Evolutionary conservation across 2,329 filamentous ascomycete genomes (phyloP), one percentile per base, ranked within the genome.

Genomic region (Paracorniculantispora psalliotae): DNA sequence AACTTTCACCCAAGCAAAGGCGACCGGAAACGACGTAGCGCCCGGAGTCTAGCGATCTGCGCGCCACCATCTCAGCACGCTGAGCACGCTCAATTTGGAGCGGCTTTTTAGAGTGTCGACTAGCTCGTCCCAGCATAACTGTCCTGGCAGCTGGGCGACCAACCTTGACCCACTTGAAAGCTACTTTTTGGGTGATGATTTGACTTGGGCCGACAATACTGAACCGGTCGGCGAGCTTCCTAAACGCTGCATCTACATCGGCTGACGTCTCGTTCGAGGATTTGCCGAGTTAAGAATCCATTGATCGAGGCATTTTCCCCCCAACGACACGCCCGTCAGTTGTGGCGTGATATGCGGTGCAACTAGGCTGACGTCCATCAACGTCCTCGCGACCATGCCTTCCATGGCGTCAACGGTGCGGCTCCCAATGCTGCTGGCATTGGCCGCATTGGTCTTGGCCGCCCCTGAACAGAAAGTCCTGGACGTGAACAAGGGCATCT

Each of bases 81-180:
- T 10, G 15, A 43, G 30, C 23, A 30, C 50, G 28, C 10, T 26
- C 21, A 30, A 21, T 43, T 53, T 15, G 21, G 41, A 51, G 13
- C 49, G 17, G 33, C 49, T 30, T 37, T 51, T 30, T 50, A 37
- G 19, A n/a, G 48, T 23, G 19, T 51, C 7, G 21, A 37, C 30
- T 37, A 37, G 48, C 17, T 23, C 4, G 21, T 23, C 49, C 15
- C 49, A 39, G 49, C 30, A 39, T 51, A 35, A 19, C 33, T 41
- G 33, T 39, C 33, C 39, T 17, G 49, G 21, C 49, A 12, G 17
- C 50, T n/a, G n/a, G 9, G 6, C 2, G 17, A 19, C 35, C 9
- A n/a, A n/a, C 35, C 21, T 55, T 19, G 53, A 56, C 53, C 53
- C 53, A 56, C 53, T 56, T 48, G 30, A 41, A 41, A 48, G 53